Evolutionary conservation across 176 grass and related monocot genomes (phyloP).

Genomic region (Oryza nivara): DNA sequence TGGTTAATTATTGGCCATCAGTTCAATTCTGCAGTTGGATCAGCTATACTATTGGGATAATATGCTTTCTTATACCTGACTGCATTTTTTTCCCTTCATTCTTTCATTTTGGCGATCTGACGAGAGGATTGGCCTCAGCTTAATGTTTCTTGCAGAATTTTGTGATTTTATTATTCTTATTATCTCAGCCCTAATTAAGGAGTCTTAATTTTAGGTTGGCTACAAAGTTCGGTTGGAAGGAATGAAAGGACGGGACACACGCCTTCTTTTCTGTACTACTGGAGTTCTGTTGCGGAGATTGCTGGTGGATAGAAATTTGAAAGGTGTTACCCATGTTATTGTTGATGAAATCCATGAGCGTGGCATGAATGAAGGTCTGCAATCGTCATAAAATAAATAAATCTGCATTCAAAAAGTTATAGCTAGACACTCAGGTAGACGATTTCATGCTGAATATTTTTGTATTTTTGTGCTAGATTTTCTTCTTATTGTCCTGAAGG

Average conservation of each 20-base stretch:
- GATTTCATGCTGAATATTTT: constrained; percentile 31
- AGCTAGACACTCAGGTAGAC: neutral
- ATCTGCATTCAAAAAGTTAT: neutral
- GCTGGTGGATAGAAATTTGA: constrained; percentile 87
- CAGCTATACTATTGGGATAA: neutral
- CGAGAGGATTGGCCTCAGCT: constrained; percentile 10
- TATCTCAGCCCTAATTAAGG: constrained; percentile 14
- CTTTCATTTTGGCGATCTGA: constrained; percentile 11
- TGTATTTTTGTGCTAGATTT: constrained; percentile 66
- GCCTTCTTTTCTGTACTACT: constrained; percentile 94
- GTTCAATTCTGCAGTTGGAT: constrained; percentile 11
- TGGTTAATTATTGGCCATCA: neutral
- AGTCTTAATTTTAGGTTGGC: constrained; percentile 51
- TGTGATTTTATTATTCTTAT: constrained; percentile 20
- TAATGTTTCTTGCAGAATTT: neutral
- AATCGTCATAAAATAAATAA: constrained; percentile 24
- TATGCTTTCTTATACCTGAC: neutral
- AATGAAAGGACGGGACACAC: constrained; percentile 93
- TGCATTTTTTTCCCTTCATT: neutral
- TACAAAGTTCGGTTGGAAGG: constrained; percentile 99
- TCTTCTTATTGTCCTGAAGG: constrained; percentile 98
- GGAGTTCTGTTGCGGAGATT: constrained; percentile 91
- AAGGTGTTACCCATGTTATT: constrained; percentile 95
- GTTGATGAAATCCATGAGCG: constrained; percentile 99
- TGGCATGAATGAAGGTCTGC: constrained; percentile 99